Conservation (phyloP, 805 yeast genomes). For the Millerago galiae region DNA sequence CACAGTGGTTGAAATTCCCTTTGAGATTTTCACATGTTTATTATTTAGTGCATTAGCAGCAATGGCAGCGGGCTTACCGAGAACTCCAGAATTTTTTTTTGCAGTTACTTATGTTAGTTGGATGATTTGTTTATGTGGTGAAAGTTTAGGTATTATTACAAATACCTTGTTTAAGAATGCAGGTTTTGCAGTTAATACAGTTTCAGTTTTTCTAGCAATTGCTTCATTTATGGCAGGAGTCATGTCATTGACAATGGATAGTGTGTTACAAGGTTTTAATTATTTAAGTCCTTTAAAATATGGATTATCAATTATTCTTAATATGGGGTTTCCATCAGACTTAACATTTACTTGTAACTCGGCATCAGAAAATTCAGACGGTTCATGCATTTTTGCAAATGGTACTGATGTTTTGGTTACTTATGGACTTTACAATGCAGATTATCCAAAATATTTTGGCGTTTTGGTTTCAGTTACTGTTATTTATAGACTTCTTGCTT, state of each 20-base stretch:
- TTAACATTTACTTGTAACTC: constrained; percentile 44
- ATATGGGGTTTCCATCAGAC: constrained; percentile 41
- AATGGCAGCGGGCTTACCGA: constrained; percentile 66
- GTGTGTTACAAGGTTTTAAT: constrained; percentile 61
- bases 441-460: constrained; percentile 30
- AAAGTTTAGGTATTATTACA: constrained; percentile 75
- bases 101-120: constrained; percentile 49
- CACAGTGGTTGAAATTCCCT: constrained; percentile 55
- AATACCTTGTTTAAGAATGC: constrained; percentile 67
- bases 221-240: constrained; percentile 84
- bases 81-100: constrained; percentile 62
- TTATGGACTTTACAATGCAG: constrained; percentile 31
- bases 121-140: constrained; percentile 66
- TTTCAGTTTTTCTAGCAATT: constrained; percentile 57
- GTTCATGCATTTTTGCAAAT: constrained; percentile 40
- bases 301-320: constrained; percentile 50
- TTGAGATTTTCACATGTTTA: constrained; percentile 53
- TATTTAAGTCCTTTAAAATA: constrained; percentile 76
- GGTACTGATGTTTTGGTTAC: constrained; percentile 51
- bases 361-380: constrained; percentile 27
- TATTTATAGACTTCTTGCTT: constrained; percentile 37
- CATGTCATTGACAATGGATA: constrained; percentile 71
- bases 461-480: constrained; percentile 34
- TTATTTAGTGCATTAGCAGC: constrained; percentile 58
- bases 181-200: constrained; percentile 74